A percentile compares a stretch with the other conserved stretches of the same genome.
Conservation (phyloP, 257 asterid genomes). For the Linaria vulgaris region DNA sequence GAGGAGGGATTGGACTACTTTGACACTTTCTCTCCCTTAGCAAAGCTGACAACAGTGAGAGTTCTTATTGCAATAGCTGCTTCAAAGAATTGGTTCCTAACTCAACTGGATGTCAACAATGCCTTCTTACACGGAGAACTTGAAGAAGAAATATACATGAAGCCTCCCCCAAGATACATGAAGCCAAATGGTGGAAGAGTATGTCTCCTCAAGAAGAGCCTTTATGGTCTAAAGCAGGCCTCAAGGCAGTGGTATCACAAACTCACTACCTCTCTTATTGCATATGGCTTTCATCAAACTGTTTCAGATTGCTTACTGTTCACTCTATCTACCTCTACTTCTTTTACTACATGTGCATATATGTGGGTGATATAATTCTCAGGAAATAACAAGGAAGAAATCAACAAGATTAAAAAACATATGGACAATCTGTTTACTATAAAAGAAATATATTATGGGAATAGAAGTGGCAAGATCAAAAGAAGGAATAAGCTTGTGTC, state of each 20-base stretch:
- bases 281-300: no score
- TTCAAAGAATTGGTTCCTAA: not conserved
- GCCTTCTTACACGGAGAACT: not conserved
- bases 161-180: not conserved
- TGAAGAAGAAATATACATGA: not conserved
- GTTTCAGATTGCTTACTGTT: no score
- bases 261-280: no score
- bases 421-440: not conserved
- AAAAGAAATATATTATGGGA: not conserved
- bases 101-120: not conserved
- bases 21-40: not conserved
- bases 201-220: no score
- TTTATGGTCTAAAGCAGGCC: no score
- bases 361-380: not conserved
- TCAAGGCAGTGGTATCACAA: no score
- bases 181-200: no score
- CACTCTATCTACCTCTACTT: no score
- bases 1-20: not conserved
- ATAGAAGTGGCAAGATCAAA: not conserved
- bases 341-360: no score
- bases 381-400: no score
- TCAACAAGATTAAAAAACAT: not conserved
- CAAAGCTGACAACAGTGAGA: not conserved
- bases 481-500: not conserved
- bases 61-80: not conserved